A percentile compares a stretch with the other conserved stretches of the same genome.
Conservation (phyloP, 1,284 basidiomycete species). For the Microbotryum scabiosae region DNA sequence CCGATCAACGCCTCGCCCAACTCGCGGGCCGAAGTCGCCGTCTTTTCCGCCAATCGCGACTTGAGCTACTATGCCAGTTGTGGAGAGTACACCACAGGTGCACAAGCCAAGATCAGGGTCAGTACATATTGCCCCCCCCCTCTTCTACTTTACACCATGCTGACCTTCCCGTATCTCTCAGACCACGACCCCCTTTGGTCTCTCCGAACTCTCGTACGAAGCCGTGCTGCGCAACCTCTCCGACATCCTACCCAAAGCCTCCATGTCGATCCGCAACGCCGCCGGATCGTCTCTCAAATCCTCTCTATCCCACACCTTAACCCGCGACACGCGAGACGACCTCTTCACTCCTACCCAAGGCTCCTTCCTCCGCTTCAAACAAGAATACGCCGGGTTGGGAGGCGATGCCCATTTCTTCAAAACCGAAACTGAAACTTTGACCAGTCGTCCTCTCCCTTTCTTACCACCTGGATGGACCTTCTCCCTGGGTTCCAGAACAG, state of each 20-base stretch:
- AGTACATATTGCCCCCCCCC: no score
- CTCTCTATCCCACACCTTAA: slow-evolving; percentile 67
- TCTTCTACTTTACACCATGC: no score
- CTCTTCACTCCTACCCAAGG: slow-evolving; percentile 57
- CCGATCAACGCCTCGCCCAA: slow-evolving; percentile 46
- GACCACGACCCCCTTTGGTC: slow-evolving; percentile 46
- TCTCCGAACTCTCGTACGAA: slow-evolving; percentile 74
- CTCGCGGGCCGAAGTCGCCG: slow-evolving; percentile 54
- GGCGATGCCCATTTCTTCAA: slow-evolving; percentile 61
- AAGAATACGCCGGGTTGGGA: slow-evolving; percentile 68
- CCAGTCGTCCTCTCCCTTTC: slow-evolving; percentile 51
- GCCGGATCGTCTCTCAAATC: slow-evolving; percentile 77
- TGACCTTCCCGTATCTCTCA: neutral
- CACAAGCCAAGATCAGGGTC: slow-evolving; percentile 59
- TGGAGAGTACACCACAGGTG: slow-evolving; percentile 57
- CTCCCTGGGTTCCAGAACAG: slow-evolving; percentile 45
- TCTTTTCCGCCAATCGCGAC: slow-evolving; percentile 60
- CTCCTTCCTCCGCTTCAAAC: slow-evolving; percentile 53
- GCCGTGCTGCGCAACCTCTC: slow-evolving; percentile 65
- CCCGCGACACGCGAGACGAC: slow-evolving; percentile 72
- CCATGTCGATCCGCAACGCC: slow-evolving; percentile 73
- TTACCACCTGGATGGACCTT: slow-evolving; percentile 46
- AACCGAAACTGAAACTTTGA: slow-evolving; percentile 56
- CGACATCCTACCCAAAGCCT: slow-evolving; percentile 62
- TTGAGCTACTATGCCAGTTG: slow-evolving; percentile 61